These are phyloP conservation scores for Fistulinella staudtii DNA, from an alignment of 1,284 basidiomycete species.

Conservation along the genomic window DNA sequence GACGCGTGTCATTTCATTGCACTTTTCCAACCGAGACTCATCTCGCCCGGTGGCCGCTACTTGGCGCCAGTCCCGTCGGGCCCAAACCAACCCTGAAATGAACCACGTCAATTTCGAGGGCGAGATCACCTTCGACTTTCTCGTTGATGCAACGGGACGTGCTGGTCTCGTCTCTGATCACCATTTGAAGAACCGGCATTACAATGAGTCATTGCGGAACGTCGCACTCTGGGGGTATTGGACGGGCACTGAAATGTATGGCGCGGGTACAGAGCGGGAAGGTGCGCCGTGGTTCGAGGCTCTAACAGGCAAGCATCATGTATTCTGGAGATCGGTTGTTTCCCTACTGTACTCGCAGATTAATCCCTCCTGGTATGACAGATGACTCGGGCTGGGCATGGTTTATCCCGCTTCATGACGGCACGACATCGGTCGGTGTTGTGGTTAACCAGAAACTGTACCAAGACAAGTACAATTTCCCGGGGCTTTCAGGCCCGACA, in stretches of 20 bases:
- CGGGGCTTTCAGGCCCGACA: conserved; percentile 34
- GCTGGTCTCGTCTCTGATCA: conserved; percentile 61
- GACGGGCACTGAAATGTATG: conserved; percentile 53
- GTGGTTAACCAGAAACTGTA: conserved; percentile 62
- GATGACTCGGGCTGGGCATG: conserved; percentile 76
- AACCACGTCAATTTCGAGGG: conserved; percentile 30
- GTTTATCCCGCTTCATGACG: conserved; percentile 73
- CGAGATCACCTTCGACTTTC: conserved; percentile 56
- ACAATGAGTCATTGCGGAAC: conserved; percentile 66
- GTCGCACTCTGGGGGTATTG: conserved; percentile 78
- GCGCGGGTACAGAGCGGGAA: conserved; percentile 45
- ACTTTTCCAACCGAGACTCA: conserved; percentile 39
- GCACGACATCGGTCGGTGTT: conserved; percentile 64
- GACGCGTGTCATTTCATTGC: conserved; percentile 47
- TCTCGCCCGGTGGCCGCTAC: conserved; percentile 46
- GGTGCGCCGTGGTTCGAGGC: conserved; percentile 71
- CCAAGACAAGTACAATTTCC: conserved; percentile 36
- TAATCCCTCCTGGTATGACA: conserved; percentile 27
- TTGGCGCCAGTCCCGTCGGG: conserved; percentile 39
- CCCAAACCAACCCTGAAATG: too few species aligned
- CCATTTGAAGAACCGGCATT: conserved; percentile 65
- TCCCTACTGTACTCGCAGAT: too few species aligned
- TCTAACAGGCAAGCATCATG: conserved; percentile 54
- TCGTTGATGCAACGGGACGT: conserved; percentile 70
- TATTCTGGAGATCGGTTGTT: too few species aligned